phyloP scores from a whole-genome alignment of 2,329 filamentous ascomycete genomes.

The Lasiodiplodia citricola region DNA sequence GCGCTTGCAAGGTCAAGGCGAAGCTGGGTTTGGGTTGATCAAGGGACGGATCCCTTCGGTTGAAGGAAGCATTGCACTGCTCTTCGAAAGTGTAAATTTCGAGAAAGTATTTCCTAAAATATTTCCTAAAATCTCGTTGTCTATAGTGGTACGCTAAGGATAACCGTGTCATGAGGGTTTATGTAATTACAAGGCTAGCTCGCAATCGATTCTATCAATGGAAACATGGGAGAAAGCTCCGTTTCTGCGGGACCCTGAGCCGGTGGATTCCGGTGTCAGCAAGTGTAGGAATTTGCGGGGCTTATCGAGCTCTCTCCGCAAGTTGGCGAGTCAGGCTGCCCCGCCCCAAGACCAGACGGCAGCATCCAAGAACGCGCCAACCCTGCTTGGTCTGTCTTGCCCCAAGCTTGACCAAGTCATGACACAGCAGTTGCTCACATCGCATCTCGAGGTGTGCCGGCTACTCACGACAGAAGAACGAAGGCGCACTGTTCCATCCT shows the following conservation, averaged over 20 bases:
- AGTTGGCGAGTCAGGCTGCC: constrained; percentile 11
- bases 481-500: not conserved
- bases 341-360: not conserved
- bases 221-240: not conserved
- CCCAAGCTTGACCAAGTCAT: not conserved
- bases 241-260: not conserved
- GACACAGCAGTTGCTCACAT: not conserved
- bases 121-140: not conserved
- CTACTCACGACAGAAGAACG: not conserved
- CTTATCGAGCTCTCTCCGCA: constrained; percentile 6
- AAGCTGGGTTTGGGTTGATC: not conserved
- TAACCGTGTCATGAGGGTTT: not conserved
- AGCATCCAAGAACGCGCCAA: not conserved
- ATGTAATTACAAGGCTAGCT: not conserved
- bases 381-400: constrained; percentile 8
- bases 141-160: not conserved
- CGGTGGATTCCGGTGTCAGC: not conserved
- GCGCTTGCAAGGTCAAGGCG: not conserved
- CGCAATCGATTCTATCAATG: not conserved
- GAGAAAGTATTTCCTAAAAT: not conserved
- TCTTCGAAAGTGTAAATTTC: not conserved
- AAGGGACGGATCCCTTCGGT: not conserved
- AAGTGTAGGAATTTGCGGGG: not conserved
- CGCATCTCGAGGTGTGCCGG: not conserved
- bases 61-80: not conserved